Base-by-base conservation (phyloP, 768 basidiomycete species). In the Suillus paluster region DNA sequence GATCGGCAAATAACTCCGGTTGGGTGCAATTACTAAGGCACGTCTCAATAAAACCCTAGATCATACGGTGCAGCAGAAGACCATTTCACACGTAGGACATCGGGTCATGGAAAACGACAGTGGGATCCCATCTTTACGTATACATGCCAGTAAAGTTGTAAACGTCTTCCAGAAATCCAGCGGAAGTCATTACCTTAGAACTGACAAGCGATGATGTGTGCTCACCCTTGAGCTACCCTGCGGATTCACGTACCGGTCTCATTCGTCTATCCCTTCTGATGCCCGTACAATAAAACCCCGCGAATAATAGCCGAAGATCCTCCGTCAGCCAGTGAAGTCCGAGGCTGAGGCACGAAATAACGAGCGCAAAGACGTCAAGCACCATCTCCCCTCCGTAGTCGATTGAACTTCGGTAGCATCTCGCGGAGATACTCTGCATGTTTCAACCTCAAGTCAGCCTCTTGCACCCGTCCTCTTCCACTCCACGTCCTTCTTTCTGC, bases 371-470 rank as follows among this genome's bases (percentile, higher is more conserved):
- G 36, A 55, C 54, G 23, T 55, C 38, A 55, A 39, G 54, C 25
- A 19, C 54, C 54, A 39, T 55, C 54, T 12, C 54, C 54, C 38
- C 54, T 55, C 17, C 90, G 77, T 60, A 93, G 70, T 55, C 92
- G 77, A 73, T 95, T 94, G 70, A 95, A 95, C 77, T 95, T 94
- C 49, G 92, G 92, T 48, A 95, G 69, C 88, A 95, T 95, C 73
- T 98, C 97, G 46, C 88, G 81, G 57, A 99, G 80, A 73, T 98
- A 98, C 68, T 97, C 95, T 5, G 88, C 86, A 68, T 98, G 96
- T 71, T 98, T 98, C 49, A 84, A 79, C 58, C 94, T 82, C 63
- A 98, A 73, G 69, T 94, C 94, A 30, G 84, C 83, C 68, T 95
- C 95, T 69, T 96, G 94, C 0, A 88, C 80, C 66, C 87, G 86